phyloP scores from a whole-genome alignment of 1,284 basidiomycete genomes.

The Malassezia vespertilionis region DNA sequence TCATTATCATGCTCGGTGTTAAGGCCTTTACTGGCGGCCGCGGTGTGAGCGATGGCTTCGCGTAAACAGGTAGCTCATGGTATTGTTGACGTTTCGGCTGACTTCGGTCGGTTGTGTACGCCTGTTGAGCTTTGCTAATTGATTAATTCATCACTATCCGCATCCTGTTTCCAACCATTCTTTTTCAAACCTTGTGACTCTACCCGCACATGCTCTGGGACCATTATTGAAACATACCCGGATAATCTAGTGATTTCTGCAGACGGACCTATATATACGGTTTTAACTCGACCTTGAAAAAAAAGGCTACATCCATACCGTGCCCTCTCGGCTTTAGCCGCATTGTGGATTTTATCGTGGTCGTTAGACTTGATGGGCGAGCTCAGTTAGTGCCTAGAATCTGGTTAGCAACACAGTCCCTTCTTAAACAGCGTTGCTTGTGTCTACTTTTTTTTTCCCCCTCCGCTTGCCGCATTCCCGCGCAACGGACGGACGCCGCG shows the following conservation, averaged over 20 bases:
- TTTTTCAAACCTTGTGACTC: constrained; percentile 1
- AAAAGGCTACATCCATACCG: no score
- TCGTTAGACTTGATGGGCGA: no score
- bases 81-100: constrained; percentile 9
- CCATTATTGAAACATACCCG: constrained; percentile 9
- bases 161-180: background rate
- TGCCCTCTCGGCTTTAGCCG: no score
- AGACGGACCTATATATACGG: background rate
- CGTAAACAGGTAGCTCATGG: constrained; percentile 1
- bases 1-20: constrained; percentile 32
- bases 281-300: no score
- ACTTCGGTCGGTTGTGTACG: background rate
- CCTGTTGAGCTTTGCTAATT: constrained; percentile 14
- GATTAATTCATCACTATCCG: constrained; percentile 1
- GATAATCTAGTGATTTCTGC: constrained; percentile 2
- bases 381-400: no score
- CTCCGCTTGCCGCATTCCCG: no score
- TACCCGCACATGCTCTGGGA: constrained; percentile 1
- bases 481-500: no score
- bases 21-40: constrained; percentile 44
- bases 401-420: no score
- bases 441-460: no score
- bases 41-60: constrained; percentile 40
- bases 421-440: no score
- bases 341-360: no score